Percentiles rank a stretch among this genome's conserved stretches.
Evolutionary conservation across 805 yeast genomes (phyloP).

Genomic region (Candida coquimbonensis): DNA sequence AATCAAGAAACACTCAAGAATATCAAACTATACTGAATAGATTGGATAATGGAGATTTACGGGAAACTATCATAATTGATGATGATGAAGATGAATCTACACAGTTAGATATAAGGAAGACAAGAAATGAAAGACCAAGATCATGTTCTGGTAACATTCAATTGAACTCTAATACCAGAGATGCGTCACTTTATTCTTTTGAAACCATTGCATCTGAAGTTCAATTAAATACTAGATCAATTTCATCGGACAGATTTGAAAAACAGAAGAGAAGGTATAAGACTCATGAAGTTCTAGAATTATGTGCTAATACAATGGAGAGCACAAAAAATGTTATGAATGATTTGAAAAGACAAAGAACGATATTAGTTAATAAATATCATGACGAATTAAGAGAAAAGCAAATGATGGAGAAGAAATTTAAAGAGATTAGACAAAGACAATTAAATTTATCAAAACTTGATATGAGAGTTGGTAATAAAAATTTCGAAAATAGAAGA

Average conservation of each 20-base stretch:
- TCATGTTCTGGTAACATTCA: conserved; percentile 6
- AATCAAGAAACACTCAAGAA: not conserved
- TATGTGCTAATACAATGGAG: conserved; percentile 22
- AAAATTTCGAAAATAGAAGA: not conserved
- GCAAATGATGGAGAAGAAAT: conserved; percentile 8
- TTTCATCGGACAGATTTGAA: not conserved
- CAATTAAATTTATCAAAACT: conserved; percentile 9
- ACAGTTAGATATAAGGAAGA: not conserved
- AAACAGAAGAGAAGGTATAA: conserved; percentile 10
- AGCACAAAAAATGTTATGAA: conserved; percentile 18
- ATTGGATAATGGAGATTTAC: conserved; percentile 14
- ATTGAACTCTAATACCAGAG: conserved; percentile 3
- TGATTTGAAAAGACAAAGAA: conserved; percentile 19
- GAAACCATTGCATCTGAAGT: conserved; percentile 21
- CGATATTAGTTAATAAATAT: conserved; percentile 12
- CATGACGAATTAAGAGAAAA: conserved; percentile 12
- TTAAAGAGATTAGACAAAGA: conserved; percentile 7
- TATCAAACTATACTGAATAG: conserved; percentile 7
- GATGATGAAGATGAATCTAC: conserved; percentile 5
- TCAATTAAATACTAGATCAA: conserved; percentile 6
- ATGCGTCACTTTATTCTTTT: conserved; percentile 17
- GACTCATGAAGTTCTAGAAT: conserved; percentile 13
- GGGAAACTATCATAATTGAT: conserved; percentile 20
- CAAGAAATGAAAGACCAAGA: conserved; percentile 6
- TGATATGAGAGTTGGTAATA: not conserved